Evolutionary conservation across 2,329 filamentous ascomycete genomes (phyloP), one percentile per base, ranked within the genome.

Genomic region (Fusarium veterinarium): DNA sequence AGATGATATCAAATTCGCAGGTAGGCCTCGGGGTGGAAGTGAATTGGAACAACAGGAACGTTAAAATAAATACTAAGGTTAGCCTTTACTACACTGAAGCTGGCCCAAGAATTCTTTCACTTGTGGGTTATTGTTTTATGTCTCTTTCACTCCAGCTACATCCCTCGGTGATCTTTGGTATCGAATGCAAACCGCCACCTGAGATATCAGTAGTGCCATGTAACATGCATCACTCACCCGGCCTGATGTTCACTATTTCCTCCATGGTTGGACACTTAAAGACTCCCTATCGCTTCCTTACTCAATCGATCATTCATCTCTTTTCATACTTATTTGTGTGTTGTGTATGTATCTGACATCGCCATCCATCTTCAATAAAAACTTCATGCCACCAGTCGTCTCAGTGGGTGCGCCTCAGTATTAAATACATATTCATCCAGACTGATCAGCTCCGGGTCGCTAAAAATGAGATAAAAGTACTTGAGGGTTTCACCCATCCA

Each of bases 381-480:
- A 19, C 5, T 31, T 35, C 46, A 74, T 19, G 38, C 71, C 25
- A 74, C 59, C 14, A 67, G 17, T 31, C 76, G 64, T 30, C 67
- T 69, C 12, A 78, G 37, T 9, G 76, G 76, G 33, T 77, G 76
- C 2, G 76, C 76, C 45, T 77, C 76, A 3, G 76, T 77, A 33
- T 77, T 78, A 19, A 78, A 78, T 14, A 77, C 76, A 55, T 72
- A 77, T 48, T 77, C 67, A 28, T 77, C 76, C 44, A 77, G 49
- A 37, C 68, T 77, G 17, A 77, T 74, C n/a, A 78, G 55, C 86
- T 91, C 82, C 90, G 89, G 55, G 41, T 74, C 69, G 59, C 76
- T 77, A n/a, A 77, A 77, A 16, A 71, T 56, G 37, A 77, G 70
- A 16, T 78, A 79, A 57, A 75, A 77, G 40, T 78, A 80, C 68